Evolutionary conservation across 805 yeast species (phyloP), one percentile per base, ranked within the genome.

Genomic region (Wickerhamiella cacticola): DNA sequence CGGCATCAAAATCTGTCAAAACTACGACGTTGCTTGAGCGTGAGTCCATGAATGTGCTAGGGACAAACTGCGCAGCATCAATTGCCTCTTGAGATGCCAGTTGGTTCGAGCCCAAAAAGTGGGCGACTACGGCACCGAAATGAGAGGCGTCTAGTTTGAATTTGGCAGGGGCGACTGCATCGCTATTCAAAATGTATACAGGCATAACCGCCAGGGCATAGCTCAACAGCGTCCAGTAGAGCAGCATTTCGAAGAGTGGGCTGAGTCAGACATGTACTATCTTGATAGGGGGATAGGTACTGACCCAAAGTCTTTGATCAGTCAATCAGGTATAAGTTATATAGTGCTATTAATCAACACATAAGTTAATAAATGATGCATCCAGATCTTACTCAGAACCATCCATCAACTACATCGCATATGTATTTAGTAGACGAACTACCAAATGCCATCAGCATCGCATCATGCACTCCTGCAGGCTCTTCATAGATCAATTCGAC

Each of bases 381-480:
- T n/a, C n/a, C n/a, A n/a, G n/a, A n/a, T n/a, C n/a, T n/a, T n/a
- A n/a, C 9, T 15, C n/a, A 31, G 16, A 43, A 28, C 47, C 47
- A 44, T 28, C 18, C 15, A 39, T 35, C 35, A 3, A 26, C 16
- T 6, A 21, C 3, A 13, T 19, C 21, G 18, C 31, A 45, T 5
- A 55, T 38, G 25, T 34, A 55, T 18, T 8, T 10, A 7, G 57
- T 50, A 8, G 55, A 53, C 9, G 40, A 41, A 26, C 46, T 39
- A 29, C 26, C n/a, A 6, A 33, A 41, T 23, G 54, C 56, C 12
- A 53, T 42, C 16, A 56, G 39, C 42, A 55, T 54, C 41, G 58
- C 55, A 45, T 56, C 60, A 41, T 56, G 60, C n/a, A 50, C 45
- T 3, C 56, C 60, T 5, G 41, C 44, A 4, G 50, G 45, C 46